Evolutionary conservation across 2,329 filamentous ascomycete species (phyloP).

Genomic region (Trichophyton schoenleinii): DNA sequence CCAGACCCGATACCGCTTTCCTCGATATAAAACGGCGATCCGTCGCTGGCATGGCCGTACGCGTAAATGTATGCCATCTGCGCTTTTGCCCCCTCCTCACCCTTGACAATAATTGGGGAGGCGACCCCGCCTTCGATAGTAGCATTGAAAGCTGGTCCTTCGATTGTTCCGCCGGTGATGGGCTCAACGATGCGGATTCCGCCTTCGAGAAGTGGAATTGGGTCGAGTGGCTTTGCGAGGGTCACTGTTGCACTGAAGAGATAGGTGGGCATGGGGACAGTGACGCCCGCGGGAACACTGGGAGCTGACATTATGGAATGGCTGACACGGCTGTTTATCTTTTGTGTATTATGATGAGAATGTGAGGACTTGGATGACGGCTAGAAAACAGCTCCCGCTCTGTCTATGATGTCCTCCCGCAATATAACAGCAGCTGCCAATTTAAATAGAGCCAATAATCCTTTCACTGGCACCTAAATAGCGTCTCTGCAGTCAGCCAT

Average conservation of each 20-base stretch:
- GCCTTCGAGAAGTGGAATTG: neutral
- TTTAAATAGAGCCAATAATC: neutral
- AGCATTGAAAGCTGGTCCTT: neutral
- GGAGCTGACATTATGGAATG: neutral
- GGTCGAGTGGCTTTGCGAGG: neutral
- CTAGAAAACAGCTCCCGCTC: neutral
- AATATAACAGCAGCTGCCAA: neutral
- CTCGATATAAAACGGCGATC: neutral
- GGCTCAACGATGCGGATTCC: neutral
- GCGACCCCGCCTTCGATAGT: neutral
- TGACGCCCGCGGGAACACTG: neutral
- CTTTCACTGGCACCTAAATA: neutral
- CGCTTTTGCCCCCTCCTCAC: neutral
- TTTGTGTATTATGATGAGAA: neutral
- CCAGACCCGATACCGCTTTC: neutral
- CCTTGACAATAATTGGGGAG: neutral
- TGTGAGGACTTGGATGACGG: too few species aligned
- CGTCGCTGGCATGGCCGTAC: neutral
- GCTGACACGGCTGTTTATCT: neutral
- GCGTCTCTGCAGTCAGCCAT: neutral
- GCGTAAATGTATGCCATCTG: neutral
- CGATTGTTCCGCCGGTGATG: neutral
- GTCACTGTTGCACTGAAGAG: neutral
- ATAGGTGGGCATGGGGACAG: neutral
- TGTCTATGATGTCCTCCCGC: neutral